Conservation (phyloP, 2,329 filamentous ascomycete species). For the Colletotrichum tropicale region DNA sequence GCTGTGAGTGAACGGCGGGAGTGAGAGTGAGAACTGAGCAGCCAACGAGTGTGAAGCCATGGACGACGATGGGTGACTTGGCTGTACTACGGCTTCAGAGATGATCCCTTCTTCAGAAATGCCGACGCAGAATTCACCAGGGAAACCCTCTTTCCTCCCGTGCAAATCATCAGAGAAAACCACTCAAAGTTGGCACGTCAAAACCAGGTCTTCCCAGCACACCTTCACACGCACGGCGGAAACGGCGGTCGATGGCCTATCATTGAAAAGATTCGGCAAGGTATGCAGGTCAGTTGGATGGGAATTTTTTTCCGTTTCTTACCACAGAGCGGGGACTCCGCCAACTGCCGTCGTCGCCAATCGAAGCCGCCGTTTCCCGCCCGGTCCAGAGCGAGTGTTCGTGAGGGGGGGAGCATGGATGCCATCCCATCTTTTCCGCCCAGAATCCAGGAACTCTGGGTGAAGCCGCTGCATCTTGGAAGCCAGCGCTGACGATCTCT, state of each 20-base stretch:
- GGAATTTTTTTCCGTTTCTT: not conserved
- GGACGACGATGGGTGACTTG: not conserved
- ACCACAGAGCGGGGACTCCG: conserved; percentile 1
- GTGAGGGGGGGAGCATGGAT: not conserved
- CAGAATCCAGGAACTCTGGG: not conserved
- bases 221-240: not conserved
- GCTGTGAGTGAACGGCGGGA: not conserved
- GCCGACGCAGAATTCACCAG: not conserved
- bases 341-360: conserved; percentile 4
- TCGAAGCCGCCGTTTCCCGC: not conserved
- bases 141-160: not conserved
- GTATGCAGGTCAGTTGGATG: not conserved
- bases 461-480: not conserved
- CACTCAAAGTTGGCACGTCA: not conserved
- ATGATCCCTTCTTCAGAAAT: not conserved
- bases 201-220: not conserved
- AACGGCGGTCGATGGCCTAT: not conserved
- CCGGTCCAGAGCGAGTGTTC: not conserved
- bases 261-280: not conserved
- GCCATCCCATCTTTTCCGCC: conserved; percentile 11
- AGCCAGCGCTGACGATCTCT: not conserved
- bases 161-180: conserved; percentile 12
- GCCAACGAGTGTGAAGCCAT: not conserved
- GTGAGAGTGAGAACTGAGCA: conserved; percentile 13
- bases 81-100: not conserved